A percentile compares a stretch with the other conserved stretches of the same genome.
phyloP scores from a whole-genome alignment of 2,329 filamentous ascomycete species.

The Gnomoniopsis sp. region DNA sequence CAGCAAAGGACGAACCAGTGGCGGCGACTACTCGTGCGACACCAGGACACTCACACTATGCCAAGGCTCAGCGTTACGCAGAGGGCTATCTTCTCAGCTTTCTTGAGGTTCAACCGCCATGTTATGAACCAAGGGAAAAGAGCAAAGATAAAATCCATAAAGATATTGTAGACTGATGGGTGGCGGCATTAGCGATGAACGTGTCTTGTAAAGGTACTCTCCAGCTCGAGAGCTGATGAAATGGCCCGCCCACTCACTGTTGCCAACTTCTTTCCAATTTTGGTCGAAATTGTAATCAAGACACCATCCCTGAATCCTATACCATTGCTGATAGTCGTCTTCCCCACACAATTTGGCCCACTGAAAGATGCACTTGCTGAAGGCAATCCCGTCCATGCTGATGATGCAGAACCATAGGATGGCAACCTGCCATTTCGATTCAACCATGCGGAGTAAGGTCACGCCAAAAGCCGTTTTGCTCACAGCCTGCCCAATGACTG shows the following conservation, averaged over 20 bases:
- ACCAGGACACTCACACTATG: conserved; percentile 33
- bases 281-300: conserved; percentile 34
- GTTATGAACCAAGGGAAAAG: conserved; percentile 48
- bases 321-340: conserved; percentile 41
- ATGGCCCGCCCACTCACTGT: conserved; percentile 33
- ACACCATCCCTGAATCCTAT: conserved; percentile 41
- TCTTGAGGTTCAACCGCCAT: conserved; percentile 44
- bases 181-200: neutral
- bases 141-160: conserved; percentile 52
- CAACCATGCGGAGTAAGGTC: conserved; percentile 39
- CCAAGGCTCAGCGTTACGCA: conserved; percentile 49
- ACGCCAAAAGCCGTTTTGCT: conserved; percentile 37
- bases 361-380: conserved; percentile 45
- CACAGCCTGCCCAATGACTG: conserved; percentile 32
- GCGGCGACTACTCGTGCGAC: neutral
- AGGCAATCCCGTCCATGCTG: conserved; percentile 45
- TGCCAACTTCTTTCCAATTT: conserved; percentile 47
- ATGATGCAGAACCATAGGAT: conserved; percentile 47
- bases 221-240: no score
- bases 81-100: conserved; percentile 46
- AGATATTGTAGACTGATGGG: conserved; percentile 45
- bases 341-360: conserved; percentile 45
- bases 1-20: neutral
- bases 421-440: conserved; percentile 35
- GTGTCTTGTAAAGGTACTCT: neutral